Percentiles rank a stretch among this genome's conserved stretches.
Evolutionary conservation across 2,329 filamentous ascomycete species (phyloP).

Genomic region (Fusarium staphyleae): DNA sequence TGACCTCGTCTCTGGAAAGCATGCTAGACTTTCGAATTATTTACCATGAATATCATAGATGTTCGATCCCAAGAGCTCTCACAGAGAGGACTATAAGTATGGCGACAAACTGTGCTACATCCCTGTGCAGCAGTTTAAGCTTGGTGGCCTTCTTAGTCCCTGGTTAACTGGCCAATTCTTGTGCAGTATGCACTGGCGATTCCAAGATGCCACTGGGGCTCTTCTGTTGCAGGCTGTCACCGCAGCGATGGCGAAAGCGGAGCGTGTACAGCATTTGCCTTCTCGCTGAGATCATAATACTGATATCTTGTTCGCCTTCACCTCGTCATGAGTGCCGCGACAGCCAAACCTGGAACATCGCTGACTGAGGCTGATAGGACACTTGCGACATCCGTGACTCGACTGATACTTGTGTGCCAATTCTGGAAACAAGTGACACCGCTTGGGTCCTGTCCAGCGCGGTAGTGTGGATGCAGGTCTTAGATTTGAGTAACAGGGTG

Average conservation of each 20-base stretch:
- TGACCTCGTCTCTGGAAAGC: not conserved
- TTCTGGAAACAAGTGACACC: conserved; percentile 38
- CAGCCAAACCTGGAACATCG: not conserved
- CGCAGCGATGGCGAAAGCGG: conserved; percentile 45
- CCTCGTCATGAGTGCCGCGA: conserved; percentile 40
- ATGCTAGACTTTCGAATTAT: too few species aligned
- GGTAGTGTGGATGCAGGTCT: conserved; percentile 42
- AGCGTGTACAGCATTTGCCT: conserved; percentile 42
- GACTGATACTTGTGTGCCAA: conserved; percentile 43
- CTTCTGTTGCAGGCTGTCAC: conserved; percentile 50
- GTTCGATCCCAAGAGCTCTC: conserved; percentile 46
- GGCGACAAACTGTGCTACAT: conserved; percentile 15
- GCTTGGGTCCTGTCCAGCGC: conserved; percentile 45
- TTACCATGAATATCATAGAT: conserved; percentile 30
- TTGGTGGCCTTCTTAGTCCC: conserved; percentile 25
- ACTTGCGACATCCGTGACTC: conserved; percentile 47
- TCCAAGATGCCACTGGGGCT: conserved; percentile 50
- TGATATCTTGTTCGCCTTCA: conserved; percentile 45
- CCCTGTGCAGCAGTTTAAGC: too few species aligned
- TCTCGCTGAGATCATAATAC: conserved; percentile 45
- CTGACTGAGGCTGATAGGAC: conserved; percentile 40
- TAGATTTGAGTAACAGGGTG: not conserved
- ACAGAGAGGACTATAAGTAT: conserved; percentile 22
- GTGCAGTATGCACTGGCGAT: conserved; percentile 41
- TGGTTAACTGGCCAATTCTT: conserved; percentile 35